These are phyloP conservation scores for Alternaria sp. DNA, from an alignment of 2,329 filamentous ascomycete genomes.

Conservation along the genomic window DNA sequence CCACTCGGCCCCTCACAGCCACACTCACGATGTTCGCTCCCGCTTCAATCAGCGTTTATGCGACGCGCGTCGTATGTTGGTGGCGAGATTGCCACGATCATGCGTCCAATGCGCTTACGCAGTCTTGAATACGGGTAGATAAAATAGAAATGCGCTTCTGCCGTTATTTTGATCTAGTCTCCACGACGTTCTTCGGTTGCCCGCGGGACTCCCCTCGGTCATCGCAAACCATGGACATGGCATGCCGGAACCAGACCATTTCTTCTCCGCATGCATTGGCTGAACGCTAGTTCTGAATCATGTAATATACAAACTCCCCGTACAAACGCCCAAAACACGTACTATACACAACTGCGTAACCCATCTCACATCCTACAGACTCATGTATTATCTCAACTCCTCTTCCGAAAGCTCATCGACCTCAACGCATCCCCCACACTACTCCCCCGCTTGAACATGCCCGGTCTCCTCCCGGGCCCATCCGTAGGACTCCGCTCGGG, in stretches of 20 bases:
- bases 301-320: background rate
- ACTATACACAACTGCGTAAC: background rate
- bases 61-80: conserved; percentile 37
- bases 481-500: conserved; percentile 2
- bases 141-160: background rate
- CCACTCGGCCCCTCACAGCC: conserved; percentile 5
- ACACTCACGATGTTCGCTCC: conserved; percentile 13
- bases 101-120: conserved; percentile 6
- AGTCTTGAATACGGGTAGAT: background rate
- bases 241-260: background rate
- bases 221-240: conserved; percentile 1
- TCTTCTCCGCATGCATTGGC: background rate
- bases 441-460: conserved; percentile 22
- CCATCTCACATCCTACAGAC: background rate
- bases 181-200: background rate
- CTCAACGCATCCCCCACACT: conserved; percentile 20
- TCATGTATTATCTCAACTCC: conserved; percentile 8
- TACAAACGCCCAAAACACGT: background rate
- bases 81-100: conserved; percentile 25
- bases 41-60: background rate
- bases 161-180: background rate
- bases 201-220: background rate
- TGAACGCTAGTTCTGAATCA: background rate
- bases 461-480: conserved; percentile 13
- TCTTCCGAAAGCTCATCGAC: conserved; percentile 21